These are phyloP conservation scores for Conidiobolus incongruus DNA, from an alignment of 371 early-diverging fungal species.

Conservation along the genomic window DNA sequence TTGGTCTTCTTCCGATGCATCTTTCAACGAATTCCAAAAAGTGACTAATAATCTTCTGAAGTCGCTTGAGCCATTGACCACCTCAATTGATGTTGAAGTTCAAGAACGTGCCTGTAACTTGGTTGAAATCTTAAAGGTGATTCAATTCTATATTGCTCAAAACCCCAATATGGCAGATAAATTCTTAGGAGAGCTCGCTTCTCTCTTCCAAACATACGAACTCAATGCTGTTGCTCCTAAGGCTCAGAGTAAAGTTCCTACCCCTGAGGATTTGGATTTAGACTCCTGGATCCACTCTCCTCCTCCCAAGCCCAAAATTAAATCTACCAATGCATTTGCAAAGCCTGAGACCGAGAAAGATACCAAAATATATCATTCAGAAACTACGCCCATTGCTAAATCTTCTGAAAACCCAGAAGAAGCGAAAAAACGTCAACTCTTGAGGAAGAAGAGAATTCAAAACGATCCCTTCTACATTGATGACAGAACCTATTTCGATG, in stretches of 20 bases:
- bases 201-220: conserved; percentile 51
- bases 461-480: conserved; percentile 58
- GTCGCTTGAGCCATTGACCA: conserved; percentile 3
- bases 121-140: neutral
- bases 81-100: conserved; percentile 42
- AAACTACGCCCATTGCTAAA: conserved; percentile 9
- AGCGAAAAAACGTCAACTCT: conserved; percentile 22
- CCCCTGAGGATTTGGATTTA: conserved; percentile 68
- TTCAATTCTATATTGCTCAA: neutral
- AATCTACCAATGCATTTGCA: no score
- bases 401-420: neutral
- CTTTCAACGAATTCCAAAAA: conserved; percentile 12
- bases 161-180: neutral
- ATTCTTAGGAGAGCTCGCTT: conserved; percentile 17
- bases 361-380: no score
- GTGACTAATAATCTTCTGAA: neutral
- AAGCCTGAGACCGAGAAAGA: no score
- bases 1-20: conserved; percentile 27
- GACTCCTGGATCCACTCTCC: conserved; percentile 58
- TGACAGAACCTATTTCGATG: conserved; percentile 7
- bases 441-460: conserved; percentile 29
- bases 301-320: conserved; percentile 39
- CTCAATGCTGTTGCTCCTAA: conserved; percentile 83
- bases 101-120: conserved; percentile 29
- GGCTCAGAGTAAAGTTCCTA: conserved; percentile 70